Evolutionary conservation across 1,284 basidiomycete species (phyloP).

Genomic region (Irpex rosettiformis): DNA sequence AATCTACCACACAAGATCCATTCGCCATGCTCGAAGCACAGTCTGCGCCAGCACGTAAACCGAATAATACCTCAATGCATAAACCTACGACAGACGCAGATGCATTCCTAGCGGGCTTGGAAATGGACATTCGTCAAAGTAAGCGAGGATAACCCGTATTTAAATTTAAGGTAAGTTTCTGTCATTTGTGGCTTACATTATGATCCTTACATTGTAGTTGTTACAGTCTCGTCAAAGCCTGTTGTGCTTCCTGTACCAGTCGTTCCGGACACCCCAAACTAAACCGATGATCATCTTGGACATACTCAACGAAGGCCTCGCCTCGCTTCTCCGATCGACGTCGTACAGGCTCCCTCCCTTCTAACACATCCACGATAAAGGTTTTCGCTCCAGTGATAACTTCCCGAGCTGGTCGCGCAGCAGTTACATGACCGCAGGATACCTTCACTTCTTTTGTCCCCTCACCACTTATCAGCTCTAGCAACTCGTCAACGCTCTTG

Average conservation of each 20-base stretch:
- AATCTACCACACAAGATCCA: slow-evolving; percentile 26
- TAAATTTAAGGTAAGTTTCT: not conserved
- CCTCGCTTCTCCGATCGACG: slow-evolving; percentile 33
- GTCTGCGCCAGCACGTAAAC: slow-evolving; percentile 26
- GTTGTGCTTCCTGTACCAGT: slow-evolving; percentile 38
- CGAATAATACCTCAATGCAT: not conserved
- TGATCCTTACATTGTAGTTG: not conserved
- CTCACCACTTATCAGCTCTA: slow-evolving; percentile 33
- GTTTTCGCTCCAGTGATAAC: slow-evolving; percentile 37
- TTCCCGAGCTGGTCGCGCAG: slow-evolving; percentile 38
- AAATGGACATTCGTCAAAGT: slow-evolving; percentile 34
- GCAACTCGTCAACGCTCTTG: slow-evolving; percentile 37
- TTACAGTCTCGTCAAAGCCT: not conserved
- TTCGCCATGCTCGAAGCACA: slow-evolving; percentile 48
- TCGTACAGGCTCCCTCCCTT: slow-evolving; percentile 36
- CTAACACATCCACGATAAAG: slow-evolving; percentile 46
- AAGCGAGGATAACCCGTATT: not conserved
- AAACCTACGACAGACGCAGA: slow-evolving; percentile 44
- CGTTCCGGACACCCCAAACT: slow-evolving; percentile 48
- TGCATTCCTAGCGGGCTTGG: slow-evolving; percentile 59
- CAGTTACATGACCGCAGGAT: slow-evolving; percentile 47
- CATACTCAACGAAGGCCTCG: slow-evolving; percentile 40
- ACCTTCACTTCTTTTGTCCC: slow-evolving; percentile 30
- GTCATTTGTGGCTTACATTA: not conserved
- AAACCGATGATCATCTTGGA: slow-evolving; percentile 39